Conservation (phyloP, 78 protist species). For the Anaeramoeba flamelloides region DNA sequence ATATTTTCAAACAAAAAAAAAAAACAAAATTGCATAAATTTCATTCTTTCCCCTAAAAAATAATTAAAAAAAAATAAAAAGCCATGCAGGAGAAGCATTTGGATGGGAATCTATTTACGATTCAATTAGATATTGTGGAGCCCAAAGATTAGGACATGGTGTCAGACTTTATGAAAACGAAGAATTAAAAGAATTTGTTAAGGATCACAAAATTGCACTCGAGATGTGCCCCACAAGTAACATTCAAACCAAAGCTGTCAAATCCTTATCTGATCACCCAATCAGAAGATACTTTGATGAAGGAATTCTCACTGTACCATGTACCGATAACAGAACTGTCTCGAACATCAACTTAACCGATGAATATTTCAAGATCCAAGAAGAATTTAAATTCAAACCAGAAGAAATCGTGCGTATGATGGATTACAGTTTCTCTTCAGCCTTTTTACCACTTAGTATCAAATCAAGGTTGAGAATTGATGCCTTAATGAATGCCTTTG, state of each 20-base stretch:
- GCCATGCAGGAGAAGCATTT: constrained; percentile 57
- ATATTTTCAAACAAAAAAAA: too few relatives aligned
- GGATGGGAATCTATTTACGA: constrained; percentile 37
- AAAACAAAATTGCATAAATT: too few relatives aligned
- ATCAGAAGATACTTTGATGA: constrained; percentile 33
- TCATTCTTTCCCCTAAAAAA: too few relatives aligned
- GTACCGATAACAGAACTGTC: constrained; percentile 47
- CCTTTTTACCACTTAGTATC: constrained; percentile 22
- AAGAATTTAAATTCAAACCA: constrained; percentile 21
- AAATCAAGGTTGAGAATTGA: constrained; percentile 23
- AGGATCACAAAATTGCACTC: constrained; percentile 21
- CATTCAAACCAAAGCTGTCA: constrained; percentile 50
- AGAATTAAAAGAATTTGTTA: background rate
- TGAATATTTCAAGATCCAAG: constrained; percentile 25
- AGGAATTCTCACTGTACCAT: constrained; percentile 36
- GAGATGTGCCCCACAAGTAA: constrained; percentile 48
- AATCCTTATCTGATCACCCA: constrained; percentile 33
- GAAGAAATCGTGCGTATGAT: constrained; percentile 46
- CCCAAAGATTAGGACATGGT: constrained; percentile 63
- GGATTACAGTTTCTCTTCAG: constrained; percentile 33
- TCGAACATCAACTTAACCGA: constrained; percentile 7
- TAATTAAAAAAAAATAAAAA: constrained; percentile 35
- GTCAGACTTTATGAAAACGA: constrained; percentile 24
- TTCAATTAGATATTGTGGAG: constrained; percentile 49
- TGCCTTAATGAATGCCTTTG: constrained; percentile 12